Evolutionary conservation across 2,329 filamentous ascomycete species (phyloP).

Genomic region (Colletotrichum tamarilloi): DNA sequence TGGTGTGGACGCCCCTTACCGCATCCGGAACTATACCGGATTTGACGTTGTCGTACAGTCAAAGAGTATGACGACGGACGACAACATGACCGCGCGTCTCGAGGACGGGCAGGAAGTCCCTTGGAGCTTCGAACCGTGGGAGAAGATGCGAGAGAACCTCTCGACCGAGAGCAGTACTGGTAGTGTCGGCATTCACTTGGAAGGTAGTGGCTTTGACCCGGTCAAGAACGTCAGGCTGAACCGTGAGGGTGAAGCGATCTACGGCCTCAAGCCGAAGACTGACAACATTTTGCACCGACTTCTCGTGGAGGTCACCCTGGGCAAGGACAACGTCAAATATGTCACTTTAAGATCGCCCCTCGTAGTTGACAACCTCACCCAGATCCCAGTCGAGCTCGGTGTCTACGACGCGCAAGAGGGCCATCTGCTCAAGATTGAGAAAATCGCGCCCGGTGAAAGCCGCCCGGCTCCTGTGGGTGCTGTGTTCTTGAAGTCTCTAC

Average conservation of each 20-base stretch:
- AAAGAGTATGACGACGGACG: conserved; percentile 74
- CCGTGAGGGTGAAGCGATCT: conserved; percentile 93
- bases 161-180: conserved; percentile 85
- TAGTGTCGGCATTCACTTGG: conserved; percentile 83
- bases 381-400: conserved; percentile 94
- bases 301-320: conserved; percentile 90
- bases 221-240: conserved; percentile 90
- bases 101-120: conserved; percentile 90
- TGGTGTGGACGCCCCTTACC: conserved; percentile 90
- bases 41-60: conserved; percentile 90
- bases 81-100: conserved; percentile 79
- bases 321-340: conserved; percentile 96
- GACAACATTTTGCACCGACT: conserved; percentile 88
- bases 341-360: conserved; percentile 95
- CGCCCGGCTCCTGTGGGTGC: conserved; percentile 93
- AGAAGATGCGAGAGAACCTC: conserved; percentile 93
- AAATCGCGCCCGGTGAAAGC: conserved; percentile 91
- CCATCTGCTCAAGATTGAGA: conserved; percentile 95
- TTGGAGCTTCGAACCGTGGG: conserved; percentile 97
- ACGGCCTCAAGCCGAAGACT: conserved; percentile 87
- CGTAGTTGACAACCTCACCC: conserved; percentile 93
- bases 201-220: conserved; percentile 93
- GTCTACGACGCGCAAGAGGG: conserved; percentile 90
- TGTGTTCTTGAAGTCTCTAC: conserved; percentile 86
- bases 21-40: conserved; percentile 94